Conservation (phyloP, 345 rosid genomes). For the Clausena lansium region DNA sequence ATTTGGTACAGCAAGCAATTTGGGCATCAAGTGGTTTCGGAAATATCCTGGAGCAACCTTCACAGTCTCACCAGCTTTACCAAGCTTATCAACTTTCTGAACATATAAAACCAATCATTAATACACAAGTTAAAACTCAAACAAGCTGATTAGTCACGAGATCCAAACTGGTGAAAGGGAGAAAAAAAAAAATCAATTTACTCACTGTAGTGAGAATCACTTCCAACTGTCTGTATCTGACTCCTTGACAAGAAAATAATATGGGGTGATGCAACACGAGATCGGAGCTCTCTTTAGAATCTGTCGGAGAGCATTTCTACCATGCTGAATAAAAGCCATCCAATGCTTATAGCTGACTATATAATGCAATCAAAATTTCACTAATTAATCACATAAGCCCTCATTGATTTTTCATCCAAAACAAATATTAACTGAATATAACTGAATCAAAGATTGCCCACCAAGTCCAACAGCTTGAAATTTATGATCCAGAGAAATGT, state of each 20-base stretch:
- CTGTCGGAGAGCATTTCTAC: conserved; percentile 45
- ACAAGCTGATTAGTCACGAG: background rate
- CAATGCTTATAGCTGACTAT: background rate
- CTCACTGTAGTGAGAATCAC: conserved; percentile 88
- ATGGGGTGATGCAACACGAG: conserved; percentile 53
- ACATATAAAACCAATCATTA: background rate
- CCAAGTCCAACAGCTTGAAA: conserved; percentile 98
- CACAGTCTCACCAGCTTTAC: conserved; percentile 85
- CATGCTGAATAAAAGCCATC: conserved; percentile 43
- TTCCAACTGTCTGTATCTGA: conserved; percentile 76
- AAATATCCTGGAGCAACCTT: conserved; percentile 95
- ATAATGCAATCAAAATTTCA: background rate
- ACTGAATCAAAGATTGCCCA: conserved; percentile 34
- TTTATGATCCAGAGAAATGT: conserved; percentile 94
- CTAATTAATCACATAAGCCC: background rate
- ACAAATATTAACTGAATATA: background rate
- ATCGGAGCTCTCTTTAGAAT: conserved; percentile 37
- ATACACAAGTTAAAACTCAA: background rate
- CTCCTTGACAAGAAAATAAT: conserved; percentile 72
- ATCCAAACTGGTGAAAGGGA: background rate
- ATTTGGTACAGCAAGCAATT: no score
- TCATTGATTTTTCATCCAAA: background rate
- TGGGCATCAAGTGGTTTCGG: no score
- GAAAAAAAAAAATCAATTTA: background rate
- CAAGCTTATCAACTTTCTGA: conserved; percentile 90